A percentile compares a stretch with the other conserved stretches of the same genome.
phyloP scores from a whole-genome alignment of 768 basidiomycete species.

The Crassisporium funariophilum region DNA sequence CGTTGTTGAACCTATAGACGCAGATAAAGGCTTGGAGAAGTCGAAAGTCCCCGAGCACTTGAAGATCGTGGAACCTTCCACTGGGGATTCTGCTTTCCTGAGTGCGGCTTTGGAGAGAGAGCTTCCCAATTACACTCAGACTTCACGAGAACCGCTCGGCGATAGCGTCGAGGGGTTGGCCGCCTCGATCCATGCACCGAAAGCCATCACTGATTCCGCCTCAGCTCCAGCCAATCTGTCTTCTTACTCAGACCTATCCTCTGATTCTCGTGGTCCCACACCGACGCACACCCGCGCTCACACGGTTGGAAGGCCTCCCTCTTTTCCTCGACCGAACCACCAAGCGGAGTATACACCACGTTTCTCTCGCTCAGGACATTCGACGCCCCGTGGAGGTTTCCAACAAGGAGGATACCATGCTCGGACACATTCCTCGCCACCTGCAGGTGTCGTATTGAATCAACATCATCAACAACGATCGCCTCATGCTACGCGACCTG shows the following conservation, averaged over 20 bases:
- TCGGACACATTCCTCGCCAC: constrained; percentile 70
- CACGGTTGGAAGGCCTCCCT: constrained; percentile 49
- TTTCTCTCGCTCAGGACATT: constrained; percentile 44
- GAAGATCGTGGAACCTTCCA: not conserved
- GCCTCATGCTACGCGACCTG: constrained; percentile 56
- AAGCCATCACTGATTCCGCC: constrained; percentile 37
- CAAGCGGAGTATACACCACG: constrained; percentile 29
- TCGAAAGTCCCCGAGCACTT: not conserved
- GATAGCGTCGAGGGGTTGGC: constrained; percentile 21
- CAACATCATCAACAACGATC: constrained; percentile 29
- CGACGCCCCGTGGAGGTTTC: constrained; percentile 44
- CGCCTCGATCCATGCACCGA: constrained; percentile 64
- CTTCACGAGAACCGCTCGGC: constrained; percentile 1
- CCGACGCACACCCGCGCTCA: constrained; percentile 56
- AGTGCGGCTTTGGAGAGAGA: constrained; percentile 8
- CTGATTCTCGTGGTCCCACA: constrained; percentile 30
- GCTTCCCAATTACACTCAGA: not conserved
- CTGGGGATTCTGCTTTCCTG: not conserved
- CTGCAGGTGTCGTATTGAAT: constrained; percentile 37
- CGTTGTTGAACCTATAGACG: too few relatives aligned
- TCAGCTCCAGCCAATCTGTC: constrained; percentile 43
- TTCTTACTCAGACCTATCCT: constrained; percentile 26
- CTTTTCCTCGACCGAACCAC: constrained; percentile 27
- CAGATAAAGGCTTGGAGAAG: not conserved
- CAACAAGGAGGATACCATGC: constrained; percentile 36